Conservation (phyloP, 2,329 filamentous ascomycete genomes). For the Aspergillus pseudonomiae region DNA sequence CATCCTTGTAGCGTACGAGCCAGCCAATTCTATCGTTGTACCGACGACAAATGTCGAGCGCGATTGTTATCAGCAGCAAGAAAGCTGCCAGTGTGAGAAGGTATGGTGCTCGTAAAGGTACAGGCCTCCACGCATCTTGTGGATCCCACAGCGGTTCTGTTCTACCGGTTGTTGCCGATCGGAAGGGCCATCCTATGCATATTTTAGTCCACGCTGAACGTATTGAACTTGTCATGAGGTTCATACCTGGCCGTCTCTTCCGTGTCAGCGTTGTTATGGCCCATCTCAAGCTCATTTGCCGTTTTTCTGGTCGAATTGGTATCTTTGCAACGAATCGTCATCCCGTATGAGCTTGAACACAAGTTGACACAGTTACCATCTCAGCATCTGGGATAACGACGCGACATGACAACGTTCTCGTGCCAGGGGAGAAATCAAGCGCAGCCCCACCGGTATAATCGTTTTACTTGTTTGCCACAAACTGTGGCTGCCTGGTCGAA, state of each 20-base stretch:
- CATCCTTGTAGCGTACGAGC: not conserved
- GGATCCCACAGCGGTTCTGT: not conserved
- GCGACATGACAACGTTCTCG: too few species aligned
- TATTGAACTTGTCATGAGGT: not conserved
- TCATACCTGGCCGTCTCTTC: not conserved
- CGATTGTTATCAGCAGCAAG: constrained; percentile 14
- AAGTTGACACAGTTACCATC: not conserved
- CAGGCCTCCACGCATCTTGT: constrained; percentile 4
- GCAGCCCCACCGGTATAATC: not conserved
- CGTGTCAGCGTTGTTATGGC: not conserved
- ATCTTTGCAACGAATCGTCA: not conserved
- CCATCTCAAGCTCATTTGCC: not conserved
- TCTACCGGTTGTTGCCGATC: not conserved
- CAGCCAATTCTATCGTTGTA: constrained; percentile 12
- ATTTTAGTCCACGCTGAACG: not conserved
- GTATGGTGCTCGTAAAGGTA: constrained; percentile 15
- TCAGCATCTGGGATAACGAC: not conserved
- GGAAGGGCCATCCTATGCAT: not conserved
- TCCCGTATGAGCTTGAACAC: not conserved
- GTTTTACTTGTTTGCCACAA: not conserved
- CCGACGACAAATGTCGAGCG: constrained; percentile 18
- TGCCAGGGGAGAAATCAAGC: too few species aligned
- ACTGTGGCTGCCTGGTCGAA: not conserved
- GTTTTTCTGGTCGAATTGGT: not conserved
- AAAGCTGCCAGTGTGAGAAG: constrained; percentile 15